Percentiles rank a stretch among this genome's conserved stretches.
phyloP scores from a whole-genome alignment of 2,329 filamentous ascomycete species.

The Aspergillus sp. region DNA sequence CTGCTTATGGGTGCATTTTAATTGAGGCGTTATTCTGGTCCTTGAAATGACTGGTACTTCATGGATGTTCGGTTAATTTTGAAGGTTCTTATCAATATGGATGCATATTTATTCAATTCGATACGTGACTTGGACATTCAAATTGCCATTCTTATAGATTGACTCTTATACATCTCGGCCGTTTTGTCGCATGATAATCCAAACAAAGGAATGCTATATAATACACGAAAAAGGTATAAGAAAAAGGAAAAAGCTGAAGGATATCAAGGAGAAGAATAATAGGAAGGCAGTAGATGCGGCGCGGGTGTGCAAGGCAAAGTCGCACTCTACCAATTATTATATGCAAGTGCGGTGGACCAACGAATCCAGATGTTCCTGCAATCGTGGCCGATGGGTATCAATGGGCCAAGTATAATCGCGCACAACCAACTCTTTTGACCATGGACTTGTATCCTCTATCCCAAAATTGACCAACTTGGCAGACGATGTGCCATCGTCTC shows the following conservation, averaged over 20 bases:
- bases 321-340: slow-evolving; percentile 1
- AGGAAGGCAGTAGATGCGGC: background rate
- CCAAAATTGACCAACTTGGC: background rate
- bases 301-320: background rate
- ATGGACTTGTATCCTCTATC: background rate
- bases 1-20: background rate
- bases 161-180: slow-evolving; percentile 3
- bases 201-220: background rate
- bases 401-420: background rate
- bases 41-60: background rate
- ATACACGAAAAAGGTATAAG: background rate
- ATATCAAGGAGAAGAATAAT: background rate
- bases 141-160: background rate
- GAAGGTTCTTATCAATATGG: background rate
- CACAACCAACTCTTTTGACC: background rate
- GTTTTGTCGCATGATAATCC: background rate
- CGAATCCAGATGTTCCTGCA: background rate
- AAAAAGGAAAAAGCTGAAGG: background rate
- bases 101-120: background rate
- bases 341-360: background rate
- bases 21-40: background rate
- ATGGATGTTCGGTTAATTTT: background rate
- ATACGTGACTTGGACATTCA: background rate
- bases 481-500: background rate
- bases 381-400: background rate